Evolutionary conservation across 352 stramenopile genomes (phyloP), one percentile per base, ranked within the genome.

Genomic region (Globisporangium sylvaticum): DNA sequence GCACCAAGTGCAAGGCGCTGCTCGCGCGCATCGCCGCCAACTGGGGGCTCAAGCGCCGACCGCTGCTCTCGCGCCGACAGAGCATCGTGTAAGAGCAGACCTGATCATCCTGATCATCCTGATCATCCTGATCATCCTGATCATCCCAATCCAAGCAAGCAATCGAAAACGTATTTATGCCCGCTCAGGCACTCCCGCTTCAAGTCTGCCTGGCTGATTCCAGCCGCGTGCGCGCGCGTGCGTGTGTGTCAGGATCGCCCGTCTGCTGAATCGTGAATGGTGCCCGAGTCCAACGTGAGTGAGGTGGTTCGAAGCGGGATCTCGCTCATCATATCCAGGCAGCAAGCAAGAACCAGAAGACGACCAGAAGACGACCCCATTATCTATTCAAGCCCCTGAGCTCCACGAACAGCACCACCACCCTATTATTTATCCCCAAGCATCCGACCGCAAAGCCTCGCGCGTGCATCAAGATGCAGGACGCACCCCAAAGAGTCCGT

Each of bases 1-100:
- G 75, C 12, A 64, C 72, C 9, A 75, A 74, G 44, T 90, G 80
- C 66, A 82, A 79, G 55, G 71, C 81, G 2, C 72, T 78, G 5
- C 66, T 90, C 31, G 31, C 71, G 52, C 79, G 75, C 64, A 57
- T 92, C 63, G 71, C 67, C 2, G 60, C 57, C 31, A 73, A 78
- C 31, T 92, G 77, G 75, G 62, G 62, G 56, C 68, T 73, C 57
- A 84, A 75, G 65, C 24, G 64, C 27, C 39, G 39, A 0, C 73
- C 69, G 56, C 48, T 71, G 39, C 59, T 58, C 5, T 48, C 62
- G 27, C 60, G 32, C 2, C 62, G 58, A 18, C 58, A 64, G 20
- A 56, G 42, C 44, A 52, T 66, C 46, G 46, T 57, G 46, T 64
- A 39, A 37, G 15, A 58, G 27, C 6, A 12, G 24, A 20, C 25